Evolutionary conservation across 306 rosid species (phyloP).

Genomic region (Castanea sativa): DNA sequence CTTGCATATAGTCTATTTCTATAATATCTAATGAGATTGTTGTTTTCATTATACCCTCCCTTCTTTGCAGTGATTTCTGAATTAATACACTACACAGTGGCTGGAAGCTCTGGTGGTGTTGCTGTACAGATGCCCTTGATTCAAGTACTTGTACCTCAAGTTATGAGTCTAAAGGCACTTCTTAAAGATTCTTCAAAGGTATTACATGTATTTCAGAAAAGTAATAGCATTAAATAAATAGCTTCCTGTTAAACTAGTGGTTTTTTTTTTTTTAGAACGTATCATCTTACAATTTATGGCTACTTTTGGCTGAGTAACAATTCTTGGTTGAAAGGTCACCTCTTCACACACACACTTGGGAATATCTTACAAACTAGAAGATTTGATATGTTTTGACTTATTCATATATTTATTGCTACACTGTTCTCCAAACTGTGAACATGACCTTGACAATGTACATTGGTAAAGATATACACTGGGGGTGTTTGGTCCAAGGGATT

Average conservation of each 20-base stretch:
- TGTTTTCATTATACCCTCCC: not conserved
- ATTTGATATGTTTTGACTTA: not conserved
- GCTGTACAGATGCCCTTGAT: conserved; percentile 83
- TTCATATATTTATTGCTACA: not conserved
- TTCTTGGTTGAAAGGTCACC: not conserved
- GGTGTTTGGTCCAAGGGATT: not conserved
- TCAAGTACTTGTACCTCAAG: conserved; percentile 94
- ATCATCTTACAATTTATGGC: not conserved
- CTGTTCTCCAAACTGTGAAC: not conserved
- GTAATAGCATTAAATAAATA: no score
- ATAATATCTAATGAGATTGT: conserved; percentile 11
- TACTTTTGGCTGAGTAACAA: not conserved
- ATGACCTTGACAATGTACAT: not conserved
- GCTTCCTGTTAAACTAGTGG: not conserved
- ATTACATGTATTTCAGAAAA: conserved; percentile 16
- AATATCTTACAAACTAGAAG: not conserved
- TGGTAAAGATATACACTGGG: not conserved
- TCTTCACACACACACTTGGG: not conserved
- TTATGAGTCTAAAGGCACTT: conserved; percentile 87
- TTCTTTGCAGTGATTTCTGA: conserved; percentile 85
- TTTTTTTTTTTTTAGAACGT: not conserved
- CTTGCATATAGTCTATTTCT: not conserved
- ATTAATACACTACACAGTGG: conserved; percentile 87
- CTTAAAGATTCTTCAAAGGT: conserved; percentile 96
- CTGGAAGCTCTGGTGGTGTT: conserved; percentile 67